Conservation (phyloP, 2,329 filamentous ascomycete genomes). For the Metarhizium sp. region DNA sequence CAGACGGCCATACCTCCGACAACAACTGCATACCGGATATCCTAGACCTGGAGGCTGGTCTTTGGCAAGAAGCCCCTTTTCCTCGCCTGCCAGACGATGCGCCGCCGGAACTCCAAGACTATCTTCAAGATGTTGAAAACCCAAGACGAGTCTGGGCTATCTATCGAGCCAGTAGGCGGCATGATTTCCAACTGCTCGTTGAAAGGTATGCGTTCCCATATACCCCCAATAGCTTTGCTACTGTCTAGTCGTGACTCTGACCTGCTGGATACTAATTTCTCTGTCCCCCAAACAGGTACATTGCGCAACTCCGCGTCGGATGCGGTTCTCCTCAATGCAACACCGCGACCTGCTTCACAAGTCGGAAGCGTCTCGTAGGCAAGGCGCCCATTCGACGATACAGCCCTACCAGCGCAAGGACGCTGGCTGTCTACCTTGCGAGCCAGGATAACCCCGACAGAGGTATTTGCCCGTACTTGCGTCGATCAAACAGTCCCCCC, state of each 20-base stretch:
- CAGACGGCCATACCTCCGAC: neutral
- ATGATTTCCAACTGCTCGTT: slow-evolving; percentile 57
- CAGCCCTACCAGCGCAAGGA: slow-evolving; percentile 72
- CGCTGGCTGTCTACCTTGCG: slow-evolving; percentile 70
- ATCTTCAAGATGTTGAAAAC: slow-evolving; percentile 50
- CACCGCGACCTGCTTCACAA: slow-evolving; percentile 74
- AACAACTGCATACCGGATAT: slow-evolving; percentile 19
- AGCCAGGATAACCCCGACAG: slow-evolving; percentile 68
- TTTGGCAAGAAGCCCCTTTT: slow-evolving; percentile 55
- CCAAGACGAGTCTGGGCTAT: slow-evolving; percentile 52
- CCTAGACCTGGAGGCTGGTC: slow-evolving; percentile 41
- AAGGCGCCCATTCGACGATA: slow-evolving; percentile 67
- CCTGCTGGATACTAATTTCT: neutral
- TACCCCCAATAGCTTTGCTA: neutral
- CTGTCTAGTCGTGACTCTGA: neutral
- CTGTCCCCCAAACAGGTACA: slow-evolving; percentile 45
- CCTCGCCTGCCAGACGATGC: slow-evolving; percentile 51
- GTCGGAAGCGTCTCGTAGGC: slow-evolving; percentile 56
- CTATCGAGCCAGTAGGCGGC: slow-evolving; percentile 49
- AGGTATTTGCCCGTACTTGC: slow-evolving; percentile 52
- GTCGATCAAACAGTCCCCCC: slow-evolving; percentile 31
- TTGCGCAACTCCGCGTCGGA: slow-evolving; percentile 72
- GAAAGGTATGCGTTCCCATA: slow-evolving; percentile 44
- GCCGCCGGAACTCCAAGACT: slow-evolving; percentile 44
- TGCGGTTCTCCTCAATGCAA: slow-evolving; percentile 61